Conservation (phyloP, 768 basidiomycete species). For the Xanthoconium stramineum region DNA sequence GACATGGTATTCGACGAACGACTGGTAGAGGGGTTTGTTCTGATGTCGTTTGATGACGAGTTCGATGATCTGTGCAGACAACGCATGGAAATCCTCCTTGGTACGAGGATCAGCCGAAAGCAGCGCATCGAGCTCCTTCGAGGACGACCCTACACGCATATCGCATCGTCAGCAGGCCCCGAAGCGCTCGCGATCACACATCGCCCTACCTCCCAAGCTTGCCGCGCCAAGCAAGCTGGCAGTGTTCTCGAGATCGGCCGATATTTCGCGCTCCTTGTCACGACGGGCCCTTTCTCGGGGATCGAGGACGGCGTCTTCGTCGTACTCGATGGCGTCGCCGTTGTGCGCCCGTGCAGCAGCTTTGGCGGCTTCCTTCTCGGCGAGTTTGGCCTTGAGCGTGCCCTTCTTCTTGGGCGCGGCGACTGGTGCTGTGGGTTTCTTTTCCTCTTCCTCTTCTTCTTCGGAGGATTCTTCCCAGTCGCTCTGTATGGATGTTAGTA, state of each 20-base stretch:
- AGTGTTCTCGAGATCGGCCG: constrained; percentile 83
- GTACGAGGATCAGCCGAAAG: constrained; percentile 80
- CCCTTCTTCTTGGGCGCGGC: constrained; percentile 90
- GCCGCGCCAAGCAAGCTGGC: constrained; percentile 76
- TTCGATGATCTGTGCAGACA: constrained; percentile 74
- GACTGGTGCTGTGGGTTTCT: constrained; percentile 43
- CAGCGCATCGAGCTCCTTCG: constrained; percentile 64
- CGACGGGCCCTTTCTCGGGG: constrained; percentile 71
- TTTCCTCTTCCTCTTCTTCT: constrained; percentile 74
- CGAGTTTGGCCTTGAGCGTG: constrained; percentile 85
- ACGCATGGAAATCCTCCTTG: constrained; percentile 79
- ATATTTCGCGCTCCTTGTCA: constrained; percentile 80
- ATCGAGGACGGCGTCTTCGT: constrained; percentile 74
- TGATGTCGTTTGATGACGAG: constrained; percentile 76
- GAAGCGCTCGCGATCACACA: not conserved
- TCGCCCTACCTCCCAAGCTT: constrained; percentile 54
- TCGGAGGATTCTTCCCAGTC: constrained; percentile 92
- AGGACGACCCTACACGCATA: constrained; percentile 53
- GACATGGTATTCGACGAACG: constrained; percentile 83
- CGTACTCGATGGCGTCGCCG: constrained; percentile 50
- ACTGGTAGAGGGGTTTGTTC: constrained; percentile 74
- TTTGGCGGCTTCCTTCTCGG: constrained; percentile 84
- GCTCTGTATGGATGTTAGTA: constrained; percentile 50
- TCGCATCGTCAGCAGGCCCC: not conserved
- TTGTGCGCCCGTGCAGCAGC: constrained; percentile 40